A percentile compares a stretch with the other conserved stretches of the same genome.
phyloP scores from a whole-genome alignment of 306 rosid genomes.

The Cucurbita maxima region DNA sequence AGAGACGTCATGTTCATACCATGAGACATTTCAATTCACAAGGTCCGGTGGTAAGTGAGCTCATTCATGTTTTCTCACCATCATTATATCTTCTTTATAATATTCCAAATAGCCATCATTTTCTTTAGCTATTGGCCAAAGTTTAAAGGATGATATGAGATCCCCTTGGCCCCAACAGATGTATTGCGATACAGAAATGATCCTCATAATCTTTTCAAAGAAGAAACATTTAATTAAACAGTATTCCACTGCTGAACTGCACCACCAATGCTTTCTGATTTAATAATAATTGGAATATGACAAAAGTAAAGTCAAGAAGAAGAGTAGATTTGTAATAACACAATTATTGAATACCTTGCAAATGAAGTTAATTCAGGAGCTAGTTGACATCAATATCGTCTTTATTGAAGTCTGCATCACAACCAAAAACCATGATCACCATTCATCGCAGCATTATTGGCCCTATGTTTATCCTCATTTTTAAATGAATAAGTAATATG shows the following conservation, averaged over 20 bases:
- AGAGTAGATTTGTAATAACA: not conserved
- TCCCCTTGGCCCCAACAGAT: not conserved
- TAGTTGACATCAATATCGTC: constrained; percentile 3
- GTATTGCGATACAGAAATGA: not conserved
- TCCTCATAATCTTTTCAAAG: not conserved
- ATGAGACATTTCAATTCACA: not conserved
- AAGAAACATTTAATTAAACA: not conserved
- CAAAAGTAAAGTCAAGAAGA: not conserved
- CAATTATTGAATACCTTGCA: constrained; percentile 4
- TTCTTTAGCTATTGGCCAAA: not conserved
- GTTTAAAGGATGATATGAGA: not conserved
- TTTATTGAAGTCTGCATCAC: not conserved
- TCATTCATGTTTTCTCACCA: not conserved
- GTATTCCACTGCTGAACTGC: not conserved
- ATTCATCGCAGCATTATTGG: not conserved
- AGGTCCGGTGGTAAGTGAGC: not conserved
- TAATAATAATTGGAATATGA: not conserved
- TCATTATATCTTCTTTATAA: not conserved
- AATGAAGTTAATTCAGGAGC: not conserved
- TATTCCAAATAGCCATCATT: constrained; percentile 4
- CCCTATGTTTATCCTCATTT: not conserved
- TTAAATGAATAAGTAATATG: not conserved
- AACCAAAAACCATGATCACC: not conserved
- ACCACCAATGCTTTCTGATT: not conserved
- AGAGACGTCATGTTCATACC: not conserved